phyloP scores from a whole-genome alignment of 306 rosid species.

The Fragaria nilgerrensis region DNA sequence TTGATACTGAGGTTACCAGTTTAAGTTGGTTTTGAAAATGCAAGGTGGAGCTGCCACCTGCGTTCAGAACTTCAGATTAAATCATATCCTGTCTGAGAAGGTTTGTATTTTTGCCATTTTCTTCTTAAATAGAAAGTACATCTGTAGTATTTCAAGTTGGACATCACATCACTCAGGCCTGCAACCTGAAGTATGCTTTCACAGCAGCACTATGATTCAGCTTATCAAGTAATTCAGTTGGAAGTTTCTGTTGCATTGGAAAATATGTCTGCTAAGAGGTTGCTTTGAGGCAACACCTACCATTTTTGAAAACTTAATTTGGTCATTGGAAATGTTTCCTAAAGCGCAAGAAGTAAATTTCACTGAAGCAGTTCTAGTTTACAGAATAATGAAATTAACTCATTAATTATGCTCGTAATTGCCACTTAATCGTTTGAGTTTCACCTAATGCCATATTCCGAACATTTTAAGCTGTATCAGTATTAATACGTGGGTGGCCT shows the following conservation, averaged over 20 bases:
- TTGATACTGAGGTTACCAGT: conserved; percentile 14
- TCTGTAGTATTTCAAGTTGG: not conserved
- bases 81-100: conserved; percentile 19
- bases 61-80: conserved; percentile 5
- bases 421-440: not conserved
- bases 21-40: conserved; percentile 15
- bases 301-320: not conserved
- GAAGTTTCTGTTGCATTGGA: not conserved
- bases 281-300: not conserved
- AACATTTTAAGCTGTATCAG: not conserved
- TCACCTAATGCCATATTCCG: not conserved
- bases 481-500: not conserved
- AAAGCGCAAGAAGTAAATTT: not conserved
- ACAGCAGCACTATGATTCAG: not conserved
- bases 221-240: no score
- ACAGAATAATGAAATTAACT: not conserved
- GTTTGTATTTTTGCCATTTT: not conserved
- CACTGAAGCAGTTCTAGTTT: not conserved
- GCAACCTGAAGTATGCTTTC: not conserved
- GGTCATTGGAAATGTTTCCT: not conserved
- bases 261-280: not conserved
- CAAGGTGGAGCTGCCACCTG: conserved; percentile 17
- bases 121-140: not conserved
- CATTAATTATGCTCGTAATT: not conserved
- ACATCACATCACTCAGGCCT: not conserved